These are phyloP conservation scores for Penicillium salamii DNA, from an alignment of 495 filamentous ascomycete genomes.

Conservation along the genomic window DNA sequence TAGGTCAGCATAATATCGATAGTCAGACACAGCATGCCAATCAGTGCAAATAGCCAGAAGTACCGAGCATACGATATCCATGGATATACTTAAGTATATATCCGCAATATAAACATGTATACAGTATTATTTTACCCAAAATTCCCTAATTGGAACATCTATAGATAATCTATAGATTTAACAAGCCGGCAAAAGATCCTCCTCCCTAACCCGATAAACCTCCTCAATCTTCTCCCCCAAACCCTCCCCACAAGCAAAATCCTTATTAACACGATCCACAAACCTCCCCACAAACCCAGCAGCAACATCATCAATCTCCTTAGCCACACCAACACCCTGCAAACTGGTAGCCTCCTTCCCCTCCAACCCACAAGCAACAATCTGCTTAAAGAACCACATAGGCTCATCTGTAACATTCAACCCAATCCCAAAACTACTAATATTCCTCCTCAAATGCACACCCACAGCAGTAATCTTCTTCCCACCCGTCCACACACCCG, in stretches of 20 bases:
- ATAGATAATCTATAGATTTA: too few relatives aligned
- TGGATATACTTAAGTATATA: too few relatives aligned
- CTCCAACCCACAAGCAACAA: conserved; percentile 83
- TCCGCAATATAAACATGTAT: too few relatives aligned
- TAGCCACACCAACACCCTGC: conserved; percentile 32
- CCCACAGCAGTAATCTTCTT: conserved; percentile 87
- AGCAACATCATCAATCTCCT: conserved; percentile 33
- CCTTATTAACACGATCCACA: conserved; percentile 37
- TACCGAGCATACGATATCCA: too few relatives aligned
- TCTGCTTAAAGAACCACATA: conserved; percentile 70
- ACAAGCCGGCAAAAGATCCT: conserved; percentile 26
- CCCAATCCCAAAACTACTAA: conserved; percentile 83
- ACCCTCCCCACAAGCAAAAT: conserved; percentile 36
- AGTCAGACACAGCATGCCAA: too few relatives aligned
- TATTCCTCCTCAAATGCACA: conserved; percentile 78
- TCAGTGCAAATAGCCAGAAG: too few relatives aligned
- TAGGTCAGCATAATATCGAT: too few relatives aligned
- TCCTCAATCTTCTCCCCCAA: conserved; percentile 40
- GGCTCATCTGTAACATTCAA: conserved; percentile 70
- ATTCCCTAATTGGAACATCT: too few relatives aligned
- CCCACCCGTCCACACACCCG: conserved; percentile 76
- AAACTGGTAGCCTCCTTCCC: conserved; percentile 76
- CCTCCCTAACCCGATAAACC: conserved; percentile 36
- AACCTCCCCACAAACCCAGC: conserved; percentile 38
- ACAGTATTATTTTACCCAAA: too few relatives aligned